Percentiles rank a stretch among this genome's conserved stretches.
These are phyloP conservation scores for Candida coleopterorum DNA, from an alignment of 805 yeast species.

Conservation along the genomic window DNA sequence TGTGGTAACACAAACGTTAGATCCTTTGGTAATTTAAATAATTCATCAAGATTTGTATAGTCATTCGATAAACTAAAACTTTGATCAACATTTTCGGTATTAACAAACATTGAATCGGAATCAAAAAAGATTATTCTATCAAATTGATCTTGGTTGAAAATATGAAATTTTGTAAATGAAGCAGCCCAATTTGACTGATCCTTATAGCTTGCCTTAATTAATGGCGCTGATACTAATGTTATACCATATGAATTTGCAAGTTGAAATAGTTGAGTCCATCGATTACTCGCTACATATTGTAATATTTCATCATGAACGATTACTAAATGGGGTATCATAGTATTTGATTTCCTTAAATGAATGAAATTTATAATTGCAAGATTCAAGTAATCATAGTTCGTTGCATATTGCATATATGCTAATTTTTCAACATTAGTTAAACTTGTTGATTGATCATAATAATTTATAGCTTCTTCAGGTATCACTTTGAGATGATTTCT, in stretches of 20 bases:
- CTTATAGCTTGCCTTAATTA: slow-evolving; percentile 10
- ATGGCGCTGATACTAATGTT: slow-evolving; percentile 20
- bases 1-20: slow-evolving; percentile 27
- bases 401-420: slow-evolving; percentile 62
- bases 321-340: slow-evolving; percentile 43
- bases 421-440: slow-evolving; percentile 16
- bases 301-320: slow-evolving; percentile 31
- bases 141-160: slow-evolving; percentile 46
- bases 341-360: slow-evolving; percentile 28
- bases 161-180: slow-evolving; percentile 52
- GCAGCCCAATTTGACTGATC: slow-evolving; percentile 39
- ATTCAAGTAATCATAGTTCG: slow-evolving; percentile 46
- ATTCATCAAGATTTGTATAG: slow-evolving; percentile 23
- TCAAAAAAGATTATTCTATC: slow-evolving; percentile 55
- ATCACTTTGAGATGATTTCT: slow-evolving; percentile 16
- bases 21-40: slow-evolving; percentile 23
- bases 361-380: slow-evolving; percentile 44
- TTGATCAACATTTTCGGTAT: slow-evolving; percentile 11
- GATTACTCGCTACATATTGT: slow-evolving; percentile 8
- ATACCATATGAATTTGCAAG: slow-evolving; percentile 19
- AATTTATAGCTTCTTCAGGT: slow-evolving; percentile 19
- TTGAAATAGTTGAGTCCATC: slow-evolving; percentile 11
- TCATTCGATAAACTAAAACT: slow-evolving; percentile 1
- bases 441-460: slow-evolving; percentile 9
- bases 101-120: slow-evolving; percentile 45